Evolutionary conservation across 2,329 filamentous ascomycete species (phyloP).

Genomic region (Cordyceps fumosorosea): DNA sequence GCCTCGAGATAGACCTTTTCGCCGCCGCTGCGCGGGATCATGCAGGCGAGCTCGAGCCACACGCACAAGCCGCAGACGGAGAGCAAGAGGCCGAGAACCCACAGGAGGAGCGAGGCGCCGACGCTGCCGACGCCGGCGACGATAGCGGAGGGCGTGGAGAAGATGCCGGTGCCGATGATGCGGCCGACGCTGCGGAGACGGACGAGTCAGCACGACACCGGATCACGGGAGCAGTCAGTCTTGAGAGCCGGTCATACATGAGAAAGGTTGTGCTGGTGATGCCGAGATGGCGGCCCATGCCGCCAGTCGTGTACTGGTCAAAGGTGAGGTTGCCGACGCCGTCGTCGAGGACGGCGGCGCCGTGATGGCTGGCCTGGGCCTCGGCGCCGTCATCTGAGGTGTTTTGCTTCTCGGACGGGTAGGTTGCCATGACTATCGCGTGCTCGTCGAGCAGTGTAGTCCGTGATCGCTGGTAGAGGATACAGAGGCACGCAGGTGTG

Average conservation of each 20-base stretch:
- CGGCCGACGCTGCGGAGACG: conserved; percentile 15
- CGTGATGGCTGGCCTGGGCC: neutral
- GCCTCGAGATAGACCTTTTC: conserved; percentile 18
- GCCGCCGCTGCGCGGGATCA: conserved; percentile 17
- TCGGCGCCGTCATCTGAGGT: neutral
- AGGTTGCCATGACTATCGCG: neutral
- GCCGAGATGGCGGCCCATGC: conserved; percentile 18
- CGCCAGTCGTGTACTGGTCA: conserved; percentile 18
- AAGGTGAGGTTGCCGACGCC: conserved; percentile 16
- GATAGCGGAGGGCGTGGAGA: conserved; percentile 18
- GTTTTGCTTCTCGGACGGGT: neutral
- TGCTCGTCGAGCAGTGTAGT: neutral
- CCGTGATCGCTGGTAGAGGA: neutral
- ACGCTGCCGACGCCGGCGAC: conserved; percentile 18
- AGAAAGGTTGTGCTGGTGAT: conserved; percentile 18
- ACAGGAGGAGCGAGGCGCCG: conserved; percentile 17
- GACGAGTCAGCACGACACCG: no score
- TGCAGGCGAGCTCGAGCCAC: conserved; percentile 17
- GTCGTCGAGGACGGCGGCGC: neutral
- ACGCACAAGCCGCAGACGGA: conserved; percentile 7
- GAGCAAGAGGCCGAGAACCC: conserved; percentile 17
- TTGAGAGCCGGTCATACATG: conserved; percentile 11
- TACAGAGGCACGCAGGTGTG: neutral
- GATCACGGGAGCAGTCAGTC: no score
- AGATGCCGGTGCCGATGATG: conserved; percentile 20